Conservation (phyloP, 805 yeast genomes). For the Cyberlindnera xylosilytica region DNA sequence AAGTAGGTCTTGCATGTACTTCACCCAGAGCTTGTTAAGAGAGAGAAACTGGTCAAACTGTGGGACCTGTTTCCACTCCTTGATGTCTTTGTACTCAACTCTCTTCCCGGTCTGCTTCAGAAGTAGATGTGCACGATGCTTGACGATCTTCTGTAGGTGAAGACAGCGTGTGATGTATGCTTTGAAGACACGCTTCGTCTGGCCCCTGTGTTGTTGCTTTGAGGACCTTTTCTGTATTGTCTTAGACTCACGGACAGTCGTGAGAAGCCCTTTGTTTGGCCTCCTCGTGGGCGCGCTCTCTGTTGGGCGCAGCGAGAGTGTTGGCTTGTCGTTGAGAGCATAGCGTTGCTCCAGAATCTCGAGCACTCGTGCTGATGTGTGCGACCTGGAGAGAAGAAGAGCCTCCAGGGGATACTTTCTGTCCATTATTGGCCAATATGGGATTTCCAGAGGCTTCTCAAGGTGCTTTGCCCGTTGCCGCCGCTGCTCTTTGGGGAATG, state of each 20-base stretch:
- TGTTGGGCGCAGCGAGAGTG: constrained; percentile 33
- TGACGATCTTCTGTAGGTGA: constrained; percentile 23
- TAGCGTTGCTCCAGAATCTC: constrained; percentile 36
- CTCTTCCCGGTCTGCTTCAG: constrained; percentile 3
- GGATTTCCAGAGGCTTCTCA: too few relatives aligned
- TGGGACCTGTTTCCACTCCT: constrained; percentile 28
- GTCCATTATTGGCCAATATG: too few relatives aligned
- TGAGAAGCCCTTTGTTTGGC: constrained; percentile 20
- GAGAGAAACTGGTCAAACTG: constrained; percentile 48
- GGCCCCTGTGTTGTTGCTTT: constrained; percentile 23
- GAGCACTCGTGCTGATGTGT: constrained; percentile 21
- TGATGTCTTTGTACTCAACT: constrained; percentile 19
- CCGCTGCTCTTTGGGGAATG: too few relatives aligned
- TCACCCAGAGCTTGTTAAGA: constrained; percentile 69
- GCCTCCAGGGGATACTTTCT: constrained; percentile 24
- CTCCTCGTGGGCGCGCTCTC: constrained; percentile 16
- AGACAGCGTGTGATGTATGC: constrained; percentile 25
- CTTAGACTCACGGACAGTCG: constrained; percentile 16
- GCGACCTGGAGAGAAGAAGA: constrained; percentile 20
- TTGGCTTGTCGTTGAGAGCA: constrained; percentile 26
- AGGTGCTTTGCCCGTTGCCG: too few relatives aligned
- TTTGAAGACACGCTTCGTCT: constrained; percentile 30
- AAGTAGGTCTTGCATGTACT: constrained; percentile 58
- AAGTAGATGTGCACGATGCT: constrained; percentile 23
- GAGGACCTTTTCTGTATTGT: constrained; percentile 11